Percentiles rank a stretch among this genome's conserved stretches.
Conservation (phyloP, 306 rosid species). For the Benincasa hispida region DNA sequence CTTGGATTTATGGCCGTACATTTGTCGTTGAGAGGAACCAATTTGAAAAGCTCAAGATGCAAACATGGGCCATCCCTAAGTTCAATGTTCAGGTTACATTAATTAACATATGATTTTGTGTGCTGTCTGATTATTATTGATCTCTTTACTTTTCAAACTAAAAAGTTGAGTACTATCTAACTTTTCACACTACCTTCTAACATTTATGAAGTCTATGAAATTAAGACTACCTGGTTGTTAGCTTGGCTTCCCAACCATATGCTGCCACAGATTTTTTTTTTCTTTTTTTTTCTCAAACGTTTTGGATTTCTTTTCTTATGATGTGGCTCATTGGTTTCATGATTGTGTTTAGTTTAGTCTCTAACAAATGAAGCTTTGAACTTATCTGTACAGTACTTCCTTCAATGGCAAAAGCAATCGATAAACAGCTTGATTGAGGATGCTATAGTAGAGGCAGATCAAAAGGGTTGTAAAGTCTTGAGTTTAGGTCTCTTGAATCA, state of each 20-base stretch:
- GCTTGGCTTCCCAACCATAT: no score
- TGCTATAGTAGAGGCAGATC: constrained; percentile 24
- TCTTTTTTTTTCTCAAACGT: no score
- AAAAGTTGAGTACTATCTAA: no score
- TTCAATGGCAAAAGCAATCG: constrained; percentile 18
- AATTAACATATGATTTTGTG: neutral
- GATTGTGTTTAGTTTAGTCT: neutral
- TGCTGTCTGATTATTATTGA: neutral
- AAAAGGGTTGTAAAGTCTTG: constrained; percentile 22
- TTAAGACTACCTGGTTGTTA: no score
- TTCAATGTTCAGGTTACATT: constrained; percentile 11
- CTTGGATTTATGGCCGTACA: constrained; percentile 12
- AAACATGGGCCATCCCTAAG: constrained; percentile 29
- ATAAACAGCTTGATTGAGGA: constrained; percentile 22
- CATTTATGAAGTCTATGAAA: no score
- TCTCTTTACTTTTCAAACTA: neutral
- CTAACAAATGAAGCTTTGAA: neutral
- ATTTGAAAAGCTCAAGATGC: constrained; percentile 15
- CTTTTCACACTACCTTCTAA: no score
- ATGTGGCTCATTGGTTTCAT: no score
- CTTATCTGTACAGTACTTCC: constrained; percentile 12
- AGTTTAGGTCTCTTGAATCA: constrained; percentile 33
- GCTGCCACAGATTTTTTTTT: no score
- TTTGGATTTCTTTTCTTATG: no score
- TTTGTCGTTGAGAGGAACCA: constrained; percentile 20